Percentiles rank a stretch among this genome's conserved stretches.
Evolutionary conservation across 2,329 filamentous ascomycete species (phyloP).

Genomic region (Cladophialophora carrionii): DNA sequence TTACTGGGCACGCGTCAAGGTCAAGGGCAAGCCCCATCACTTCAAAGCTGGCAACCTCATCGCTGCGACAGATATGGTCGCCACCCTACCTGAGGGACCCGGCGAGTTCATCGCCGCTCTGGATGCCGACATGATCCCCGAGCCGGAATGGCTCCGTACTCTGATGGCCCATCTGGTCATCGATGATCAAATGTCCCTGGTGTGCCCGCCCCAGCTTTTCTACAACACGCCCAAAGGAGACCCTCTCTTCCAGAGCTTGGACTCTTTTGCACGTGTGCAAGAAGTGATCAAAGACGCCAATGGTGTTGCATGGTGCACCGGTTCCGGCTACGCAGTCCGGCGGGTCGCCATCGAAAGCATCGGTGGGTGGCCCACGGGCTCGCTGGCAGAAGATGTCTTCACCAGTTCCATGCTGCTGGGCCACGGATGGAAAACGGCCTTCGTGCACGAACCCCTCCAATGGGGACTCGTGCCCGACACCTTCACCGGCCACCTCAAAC

Average conservation of each 20-base stretch:
- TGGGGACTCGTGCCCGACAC: conserved; percentile 43
- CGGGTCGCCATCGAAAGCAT: conserved; percentile 39
- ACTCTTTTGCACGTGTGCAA: conserved; percentile 36
- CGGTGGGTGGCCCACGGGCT: conserved; percentile 39
- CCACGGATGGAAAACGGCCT: conserved; percentile 39
- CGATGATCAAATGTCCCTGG: conserved; percentile 35
- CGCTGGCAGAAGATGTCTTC: conserved; percentile 41
- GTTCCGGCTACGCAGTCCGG: conserved; percentile 40
- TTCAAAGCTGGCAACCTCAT: conserved; percentile 40
- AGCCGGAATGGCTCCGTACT: conserved; percentile 39
- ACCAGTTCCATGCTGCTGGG: conserved; percentile 38
- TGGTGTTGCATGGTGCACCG: conserved; percentile 40
- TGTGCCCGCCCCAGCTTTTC: conserved; percentile 39
- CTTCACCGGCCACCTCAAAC: conserved; percentile 45
- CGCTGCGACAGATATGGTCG: conserved; percentile 32
- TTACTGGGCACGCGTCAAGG: conserved; percentile 47
- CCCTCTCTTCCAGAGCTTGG: conserved; percentile 37
- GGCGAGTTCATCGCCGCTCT: conserved; percentile 39
- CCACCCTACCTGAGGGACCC: conserved; percentile 31
- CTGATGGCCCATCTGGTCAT: conserved; percentile 38
- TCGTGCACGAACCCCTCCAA: conserved; percentile 38
- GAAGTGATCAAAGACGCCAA: conserved; percentile 40
- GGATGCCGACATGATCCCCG: conserved; percentile 43
- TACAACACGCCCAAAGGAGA: conserved; percentile 39
- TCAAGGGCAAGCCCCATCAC: conserved; percentile 31